phyloP scores from a whole-genome alignment of 768 basidiomycete species.

The Harrya chromipes region DNA sequence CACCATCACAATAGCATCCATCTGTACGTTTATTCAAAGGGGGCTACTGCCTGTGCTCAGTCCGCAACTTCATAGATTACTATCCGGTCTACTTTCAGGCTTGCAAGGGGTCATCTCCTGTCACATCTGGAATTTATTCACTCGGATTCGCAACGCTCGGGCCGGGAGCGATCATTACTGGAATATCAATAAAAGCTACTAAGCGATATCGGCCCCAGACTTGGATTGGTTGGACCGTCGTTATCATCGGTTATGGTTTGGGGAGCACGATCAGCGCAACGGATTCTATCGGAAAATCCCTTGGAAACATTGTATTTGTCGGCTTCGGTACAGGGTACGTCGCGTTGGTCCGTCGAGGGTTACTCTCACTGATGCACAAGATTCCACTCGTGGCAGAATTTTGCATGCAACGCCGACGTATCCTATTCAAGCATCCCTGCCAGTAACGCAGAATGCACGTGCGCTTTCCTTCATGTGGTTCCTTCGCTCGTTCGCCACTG shows the following conservation, averaged over 20 bases:
- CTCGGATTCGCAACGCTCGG: conserved; percentile 23
- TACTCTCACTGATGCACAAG: background rate
- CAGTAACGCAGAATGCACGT: conserved; percentile 37
- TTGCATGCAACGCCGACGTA: conserved; percentile 33
- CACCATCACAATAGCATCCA: conserved; percentile 9
- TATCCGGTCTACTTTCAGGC: conserved; percentile 45
- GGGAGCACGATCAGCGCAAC: conserved; percentile 28
- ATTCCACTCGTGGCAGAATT: background rate
- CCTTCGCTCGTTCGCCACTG: conserved; percentile 35
- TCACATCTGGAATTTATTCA: conserved; percentile 28
- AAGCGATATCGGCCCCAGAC: conserved; percentile 34
- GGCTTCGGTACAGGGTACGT: conserved; percentile 4
- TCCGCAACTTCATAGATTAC: conserved; percentile 31
- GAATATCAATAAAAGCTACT: conserved; percentile 27
- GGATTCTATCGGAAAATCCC: conserved; percentile 19
- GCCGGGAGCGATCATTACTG: conserved; percentile 31
- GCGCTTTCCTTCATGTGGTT: conserved; percentile 45
- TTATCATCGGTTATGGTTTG: conserved; percentile 35
- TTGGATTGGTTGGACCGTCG: conserved; percentile 32
- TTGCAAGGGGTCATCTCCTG: conserved; percentile 33
- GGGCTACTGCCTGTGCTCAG: background rate
- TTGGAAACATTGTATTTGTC: conserved; percentile 11
- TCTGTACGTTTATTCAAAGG: conserved; percentile 20
- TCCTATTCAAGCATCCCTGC: conserved; percentile 46
- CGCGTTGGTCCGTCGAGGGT: no score